A percentile compares a stretch with the other conserved stretches of the same genome.
Evolutionary conservation across 768 basidiomycete species (phyloP).

Genomic region (Mycena metata): DNA sequence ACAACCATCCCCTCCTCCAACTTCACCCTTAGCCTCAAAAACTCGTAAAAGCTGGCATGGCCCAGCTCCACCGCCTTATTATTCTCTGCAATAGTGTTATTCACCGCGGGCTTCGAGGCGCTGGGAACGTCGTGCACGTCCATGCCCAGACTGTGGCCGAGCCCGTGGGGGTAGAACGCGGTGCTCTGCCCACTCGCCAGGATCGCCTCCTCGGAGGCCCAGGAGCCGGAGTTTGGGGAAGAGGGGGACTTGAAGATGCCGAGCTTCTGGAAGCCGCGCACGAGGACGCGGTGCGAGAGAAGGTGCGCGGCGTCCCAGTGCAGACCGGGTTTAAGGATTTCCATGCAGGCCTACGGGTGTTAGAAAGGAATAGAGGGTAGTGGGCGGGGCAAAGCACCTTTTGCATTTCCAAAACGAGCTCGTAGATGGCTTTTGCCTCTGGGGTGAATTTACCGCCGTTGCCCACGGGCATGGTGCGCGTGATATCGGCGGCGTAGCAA

Average conservation of each 20-base stretch:
- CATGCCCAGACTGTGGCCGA: constrained; percentile 91
- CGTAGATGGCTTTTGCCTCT: constrained; percentile 86
- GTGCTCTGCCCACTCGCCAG: constrained; percentile 81
- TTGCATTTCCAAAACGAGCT: constrained; percentile 93
- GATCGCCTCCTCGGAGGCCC: constrained; percentile 77
- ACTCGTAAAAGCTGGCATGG: constrained; percentile 80
- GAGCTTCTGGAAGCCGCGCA: constrained; percentile 83
- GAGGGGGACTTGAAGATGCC: constrained; percentile 84
- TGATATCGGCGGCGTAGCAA: constrained; percentile 66
- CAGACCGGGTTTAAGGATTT: constrained; percentile 77
- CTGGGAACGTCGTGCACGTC: constrained; percentile 95
- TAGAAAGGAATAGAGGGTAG: not conserved
- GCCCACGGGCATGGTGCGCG: constrained; percentile 92
- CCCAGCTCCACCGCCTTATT: constrained; percentile 46
- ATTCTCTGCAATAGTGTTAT: constrained; percentile 60
- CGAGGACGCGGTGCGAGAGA: constrained; percentile 85
- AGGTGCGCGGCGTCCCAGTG: constrained; percentile 94
- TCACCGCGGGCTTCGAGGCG: constrained; percentile 79
- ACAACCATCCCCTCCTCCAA: constrained; percentile 88
- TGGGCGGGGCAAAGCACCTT: constrained; percentile 57
- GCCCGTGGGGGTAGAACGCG: constrained; percentile 96
- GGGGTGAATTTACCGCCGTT: constrained; percentile 91
- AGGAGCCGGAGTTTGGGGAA: constrained; percentile 62
- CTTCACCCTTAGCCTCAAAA: constrained; percentile 83
- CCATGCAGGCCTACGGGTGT: constrained; percentile 71